Percentiles rank a stretch among this genome's conserved stretches.
phyloP scores from a whole-genome alignment of 176 grass and related monocot genomes.

The Areca catechu region DNA sequence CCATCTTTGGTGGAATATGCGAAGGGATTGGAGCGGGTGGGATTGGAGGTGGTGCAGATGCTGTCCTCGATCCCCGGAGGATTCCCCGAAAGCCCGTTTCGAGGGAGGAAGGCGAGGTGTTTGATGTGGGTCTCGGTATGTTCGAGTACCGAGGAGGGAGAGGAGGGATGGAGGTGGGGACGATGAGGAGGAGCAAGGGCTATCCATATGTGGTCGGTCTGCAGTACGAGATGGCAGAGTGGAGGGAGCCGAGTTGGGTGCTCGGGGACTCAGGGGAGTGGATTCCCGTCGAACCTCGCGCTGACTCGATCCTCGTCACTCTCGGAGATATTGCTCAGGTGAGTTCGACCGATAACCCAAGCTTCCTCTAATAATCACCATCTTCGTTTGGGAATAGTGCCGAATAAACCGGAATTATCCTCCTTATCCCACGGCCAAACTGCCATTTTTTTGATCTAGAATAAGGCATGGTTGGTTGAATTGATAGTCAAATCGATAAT shows the following conservation, averaged over 20 bases:
- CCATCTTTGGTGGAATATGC: constrained; percentile 36
- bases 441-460: no score
- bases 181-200: constrained; percentile 26
- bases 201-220: constrained; percentile 58
- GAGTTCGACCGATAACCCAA: neutral
- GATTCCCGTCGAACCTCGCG: constrained; percentile 19
- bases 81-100: constrained; percentile 29
- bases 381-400: no score
- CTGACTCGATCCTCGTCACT: constrained; percentile 49
- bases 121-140: constrained; percentile 47
- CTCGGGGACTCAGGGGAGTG: constrained; percentile 41
- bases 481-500: no score
- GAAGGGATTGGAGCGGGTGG: constrained; percentile 38
- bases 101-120: constrained; percentile 43
- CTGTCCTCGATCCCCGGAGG: constrained; percentile 23
- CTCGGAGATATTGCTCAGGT: constrained; percentile 90
- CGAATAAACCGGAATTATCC: no score
- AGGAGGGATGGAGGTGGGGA: neutral
- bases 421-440: no score
- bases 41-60: constrained; percentile 38
- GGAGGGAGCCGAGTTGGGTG: constrained; percentile 30
- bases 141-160: neutral
- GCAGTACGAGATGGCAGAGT: constrained; percentile 39
- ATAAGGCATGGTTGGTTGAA: no score
- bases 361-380: neutral